Conservation (phyloP, 192 early-diverging fungal genomes). For the Allomyces macrogynus region DNA sequence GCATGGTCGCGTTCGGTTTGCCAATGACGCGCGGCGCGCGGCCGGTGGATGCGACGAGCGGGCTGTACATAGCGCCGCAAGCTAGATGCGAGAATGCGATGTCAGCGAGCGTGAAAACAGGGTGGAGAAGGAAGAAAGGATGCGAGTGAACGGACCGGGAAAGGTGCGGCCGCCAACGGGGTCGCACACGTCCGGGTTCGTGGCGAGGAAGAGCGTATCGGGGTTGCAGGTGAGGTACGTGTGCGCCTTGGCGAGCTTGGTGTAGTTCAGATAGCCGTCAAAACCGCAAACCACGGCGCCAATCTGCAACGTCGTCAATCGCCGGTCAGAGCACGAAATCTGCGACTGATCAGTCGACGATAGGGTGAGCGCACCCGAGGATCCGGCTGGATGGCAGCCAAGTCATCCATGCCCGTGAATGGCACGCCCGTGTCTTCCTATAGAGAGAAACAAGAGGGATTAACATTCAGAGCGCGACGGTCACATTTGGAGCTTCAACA, state of each 20-base stretch:
- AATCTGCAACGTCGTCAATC: constrained; percentile 13
- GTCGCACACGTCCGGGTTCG: constrained; percentile 80
- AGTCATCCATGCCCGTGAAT: too few species aligned
- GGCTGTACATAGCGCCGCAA: constrained; percentile 60
- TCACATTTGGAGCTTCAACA: too few species aligned
- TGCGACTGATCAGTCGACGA: too few species aligned
- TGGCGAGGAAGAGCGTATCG: constrained; percentile 66
- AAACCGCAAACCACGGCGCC: constrained; percentile 88
- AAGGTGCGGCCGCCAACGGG: constrained; percentile 57
- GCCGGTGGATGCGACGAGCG: constrained; percentile 52
- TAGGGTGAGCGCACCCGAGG: too few species aligned
- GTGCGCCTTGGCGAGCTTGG: constrained; percentile 79
- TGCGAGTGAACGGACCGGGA: constrained; percentile 24
- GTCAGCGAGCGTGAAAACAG: too few species aligned
- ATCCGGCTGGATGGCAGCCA: too few species aligned
- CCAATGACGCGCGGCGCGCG: constrained; percentile 63
- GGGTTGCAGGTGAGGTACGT: constrained; percentile 49
- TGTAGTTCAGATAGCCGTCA: constrained; percentile 79
- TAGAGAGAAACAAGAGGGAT: too few species aligned
- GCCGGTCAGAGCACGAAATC: too few species aligned
- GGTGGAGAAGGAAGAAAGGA: too few species aligned
- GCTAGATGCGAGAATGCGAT: too few species aligned
- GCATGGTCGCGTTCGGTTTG: constrained; percentile 83
- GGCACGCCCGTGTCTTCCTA: too few species aligned
- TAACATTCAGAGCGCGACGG: too few species aligned